Evolutionary conservation across 1,284 basidiomycete species (phyloP).

Genomic region (Trametes polyzona): DNA sequence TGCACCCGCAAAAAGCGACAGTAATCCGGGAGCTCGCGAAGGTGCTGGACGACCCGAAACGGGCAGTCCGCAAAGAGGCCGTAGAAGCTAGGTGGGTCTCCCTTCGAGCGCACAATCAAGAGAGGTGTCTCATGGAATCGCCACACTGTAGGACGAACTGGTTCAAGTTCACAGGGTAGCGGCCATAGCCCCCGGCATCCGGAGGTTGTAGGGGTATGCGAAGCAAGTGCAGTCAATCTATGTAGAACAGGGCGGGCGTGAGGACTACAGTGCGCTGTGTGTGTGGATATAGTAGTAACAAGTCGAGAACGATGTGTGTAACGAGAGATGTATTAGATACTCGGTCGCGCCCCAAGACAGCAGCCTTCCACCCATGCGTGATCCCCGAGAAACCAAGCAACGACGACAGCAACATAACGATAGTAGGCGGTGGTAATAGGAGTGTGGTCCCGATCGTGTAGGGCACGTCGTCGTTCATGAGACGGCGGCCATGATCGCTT

Average conservation of each 20-base stretch:
- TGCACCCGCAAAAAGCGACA: conserved; percentile 73
- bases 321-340: conserved; percentile 28
- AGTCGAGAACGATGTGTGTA: conserved; percentile 17
- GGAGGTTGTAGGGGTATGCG: conserved; percentile 13
- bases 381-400: conserved; percentile 16
- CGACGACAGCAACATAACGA: conserved; percentile 22
- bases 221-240: conserved; percentile 22
- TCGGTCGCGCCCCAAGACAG: conserved; percentile 16
- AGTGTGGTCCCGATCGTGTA: conserved; percentile 7
- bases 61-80: conserved; percentile 81
- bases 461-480: conserved; percentile 22
- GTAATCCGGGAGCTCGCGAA: conserved; percentile 79
- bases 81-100: conserved; percentile 74
- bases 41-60: conserved; percentile 84
- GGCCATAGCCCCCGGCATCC: background rate
- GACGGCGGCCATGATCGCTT: conserved; percentile 73
- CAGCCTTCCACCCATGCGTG: background rate
- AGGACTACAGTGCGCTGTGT: conserved; percentile 23
- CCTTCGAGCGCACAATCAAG: no score
- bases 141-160: conserved; percentile 51
- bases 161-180: conserved; percentile 60
- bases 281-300: conserved; percentile 24
- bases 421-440: conserved; percentile 8
- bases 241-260: conserved; percentile 23
- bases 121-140: background rate